Percentiles rank a stretch among this genome's conserved stretches.
phyloP scores from a whole-genome alignment of 2,329 filamentous ascomycete species.

The Fusarium sarcochroum region DNA sequence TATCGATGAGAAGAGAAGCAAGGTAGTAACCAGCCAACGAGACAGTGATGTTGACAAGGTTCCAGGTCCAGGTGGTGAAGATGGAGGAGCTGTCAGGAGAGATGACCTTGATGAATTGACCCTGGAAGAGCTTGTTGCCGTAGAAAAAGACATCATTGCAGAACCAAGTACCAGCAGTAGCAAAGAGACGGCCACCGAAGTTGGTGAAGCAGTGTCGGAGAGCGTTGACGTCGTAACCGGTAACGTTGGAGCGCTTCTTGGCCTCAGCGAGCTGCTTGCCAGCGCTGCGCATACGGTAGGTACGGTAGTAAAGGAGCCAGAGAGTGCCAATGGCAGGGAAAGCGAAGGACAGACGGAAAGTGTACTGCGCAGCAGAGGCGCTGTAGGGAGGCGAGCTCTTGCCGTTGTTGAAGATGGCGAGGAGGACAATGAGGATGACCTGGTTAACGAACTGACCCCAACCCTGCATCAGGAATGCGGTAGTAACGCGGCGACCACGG shows the following conservation, averaged over 20 bases:
- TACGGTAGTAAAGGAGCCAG: slow-evolving; percentile 97
- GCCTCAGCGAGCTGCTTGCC: slow-evolving; percentile 84
- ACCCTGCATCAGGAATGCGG: slow-evolving; percentile 97
- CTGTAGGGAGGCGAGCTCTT: slow-evolving; percentile 82
- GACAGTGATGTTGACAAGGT: slow-evolving; percentile 90
- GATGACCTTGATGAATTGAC: slow-evolving; percentile 88
- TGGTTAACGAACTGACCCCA: slow-evolving; percentile 99
- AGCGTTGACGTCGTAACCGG: slow-evolving; percentile 91
- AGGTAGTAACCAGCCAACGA: slow-evolving; percentile 91
- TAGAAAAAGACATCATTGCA: slow-evolving; percentile 99
- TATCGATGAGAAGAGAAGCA: slow-evolving; percentile 90
- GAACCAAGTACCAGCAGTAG: slow-evolving; percentile 92
- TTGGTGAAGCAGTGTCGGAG: slow-evolving; percentile 82
- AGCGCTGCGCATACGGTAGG: slow-evolving; percentile 92
- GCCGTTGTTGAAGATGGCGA: slow-evolving; percentile 90
- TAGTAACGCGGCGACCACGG: slow-evolving; percentile 94
- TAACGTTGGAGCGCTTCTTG: slow-evolving; percentile 89
- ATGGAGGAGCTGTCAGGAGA: slow-evolving; percentile 77
- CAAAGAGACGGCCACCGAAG: slow-evolving; percentile 88
- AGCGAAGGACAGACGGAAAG: slow-evolving; percentile 92
- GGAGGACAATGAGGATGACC: slow-evolving; percentile 85
- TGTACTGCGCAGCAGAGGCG: slow-evolving; percentile 83
- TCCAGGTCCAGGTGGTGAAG: slow-evolving; percentile 92
- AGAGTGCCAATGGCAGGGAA: slow-evolving; percentile 91
- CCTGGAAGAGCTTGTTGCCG: slow-evolving; percentile 98